phyloP scores from a whole-genome alignment of 2,329 filamentous ascomycete genomes.

The Tolypocladium album region DNA sequence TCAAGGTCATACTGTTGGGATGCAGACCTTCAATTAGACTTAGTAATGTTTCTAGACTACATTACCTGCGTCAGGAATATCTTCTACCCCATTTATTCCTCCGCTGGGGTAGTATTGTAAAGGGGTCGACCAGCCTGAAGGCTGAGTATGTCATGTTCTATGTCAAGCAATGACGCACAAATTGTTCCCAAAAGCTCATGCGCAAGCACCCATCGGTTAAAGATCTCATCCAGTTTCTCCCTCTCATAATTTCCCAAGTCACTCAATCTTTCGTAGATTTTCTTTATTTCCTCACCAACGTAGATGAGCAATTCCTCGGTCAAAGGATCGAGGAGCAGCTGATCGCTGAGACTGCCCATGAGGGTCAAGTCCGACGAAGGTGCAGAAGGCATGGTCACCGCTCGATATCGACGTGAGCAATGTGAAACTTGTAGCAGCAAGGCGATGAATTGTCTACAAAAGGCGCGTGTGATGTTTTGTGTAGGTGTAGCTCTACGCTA shows the following conservation, averaged over 20 bases:
- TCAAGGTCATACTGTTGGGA: not conserved
- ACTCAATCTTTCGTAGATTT: not conserved
- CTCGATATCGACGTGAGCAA: too few relatives aligned
- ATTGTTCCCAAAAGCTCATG: not conserved
- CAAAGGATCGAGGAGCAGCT: not conserved
- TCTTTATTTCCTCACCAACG: not conserved
- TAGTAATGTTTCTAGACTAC: not conserved
- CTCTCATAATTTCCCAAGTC: not conserved
- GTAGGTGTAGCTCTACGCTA: not conserved
- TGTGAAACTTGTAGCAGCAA: not conserved
- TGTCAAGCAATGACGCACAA: not conserved
- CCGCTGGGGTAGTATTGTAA: too few relatives aligned
- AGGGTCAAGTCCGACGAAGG: not conserved
- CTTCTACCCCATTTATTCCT: too few relatives aligned
- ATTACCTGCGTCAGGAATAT: too few relatives aligned
- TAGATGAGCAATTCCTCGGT: not conserved
- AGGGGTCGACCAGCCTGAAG: too few relatives aligned
- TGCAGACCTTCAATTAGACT: not conserved
- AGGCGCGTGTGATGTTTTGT: too few relatives aligned
- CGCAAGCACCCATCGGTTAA: not conserved
- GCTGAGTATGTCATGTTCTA: not conserved
- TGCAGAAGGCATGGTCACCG: not conserved
- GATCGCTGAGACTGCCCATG: not conserved
- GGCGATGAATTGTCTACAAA: not conserved
- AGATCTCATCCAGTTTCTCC: not conserved